phyloP scores from a whole-genome alignment of 225 moss, liverwort and hornwort species.

The Anthoceros angustus region DNA sequence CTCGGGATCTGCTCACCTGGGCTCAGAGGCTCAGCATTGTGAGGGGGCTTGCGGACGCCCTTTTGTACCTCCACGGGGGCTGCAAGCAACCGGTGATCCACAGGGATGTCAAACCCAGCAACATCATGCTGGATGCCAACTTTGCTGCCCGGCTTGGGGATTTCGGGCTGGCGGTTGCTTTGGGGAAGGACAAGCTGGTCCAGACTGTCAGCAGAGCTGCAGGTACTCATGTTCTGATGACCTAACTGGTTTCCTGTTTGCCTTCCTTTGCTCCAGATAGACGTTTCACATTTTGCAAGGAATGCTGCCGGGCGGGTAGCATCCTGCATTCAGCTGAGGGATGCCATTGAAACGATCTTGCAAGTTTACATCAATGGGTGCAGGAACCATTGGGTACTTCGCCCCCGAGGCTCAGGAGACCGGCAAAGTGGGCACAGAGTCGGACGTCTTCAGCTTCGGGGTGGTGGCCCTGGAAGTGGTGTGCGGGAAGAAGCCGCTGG shows the following conservation, averaged over 20 bases:
- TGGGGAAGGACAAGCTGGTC: slow-evolving; percentile 11
- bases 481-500: slow-evolving; percentile 11
- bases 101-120: slow-evolving; percentile 25
- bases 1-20: slow-evolving; percentile 9
- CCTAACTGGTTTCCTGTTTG: neutral
- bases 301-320: no score
- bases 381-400: slow-evolving; percentile 9
- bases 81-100: slow-evolving; percentile 27
- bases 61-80: slow-evolving; percentile 12
- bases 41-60: slow-evolving; percentile 15
- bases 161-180: slow-evolving; percentile 21
- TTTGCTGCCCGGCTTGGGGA: slow-evolving; percentile 24
- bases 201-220: slow-evolving; percentile 8
- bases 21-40: slow-evolving; percentile 17
- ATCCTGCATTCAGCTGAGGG: no score
- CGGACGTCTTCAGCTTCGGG: slow-evolving; percentile 14
- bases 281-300: no score
- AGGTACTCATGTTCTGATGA: neutral
- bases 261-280: neutral
- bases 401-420: slow-evolving; percentile 6
- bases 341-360: no score
- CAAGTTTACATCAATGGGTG: neutral
- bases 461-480: slow-evolving; percentile 15
- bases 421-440: slow-evolving; percentile 1
- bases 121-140: slow-evolving; percentile 21